phyloP scores from a whole-genome alignment of 305 asterid genomes.

The Ruellia speciosa region DNA sequence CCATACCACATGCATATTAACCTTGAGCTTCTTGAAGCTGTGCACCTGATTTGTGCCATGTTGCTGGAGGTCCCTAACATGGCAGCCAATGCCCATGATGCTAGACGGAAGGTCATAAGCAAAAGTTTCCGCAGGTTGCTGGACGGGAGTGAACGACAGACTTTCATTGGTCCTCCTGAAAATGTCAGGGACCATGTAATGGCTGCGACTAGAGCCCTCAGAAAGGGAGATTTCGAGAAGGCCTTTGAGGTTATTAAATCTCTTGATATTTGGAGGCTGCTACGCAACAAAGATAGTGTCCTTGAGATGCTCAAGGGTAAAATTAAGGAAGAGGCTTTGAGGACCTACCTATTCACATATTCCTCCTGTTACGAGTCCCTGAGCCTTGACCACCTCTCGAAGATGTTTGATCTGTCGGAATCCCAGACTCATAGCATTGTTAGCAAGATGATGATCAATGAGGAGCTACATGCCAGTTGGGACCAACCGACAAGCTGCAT shows the following conservation, averaged over 20 bases:
- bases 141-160: constrained; percentile 75
- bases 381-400: constrained; percentile 69
- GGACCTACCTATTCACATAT: constrained; percentile 82
- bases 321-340: constrained; percentile 87
- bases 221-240: constrained; percentile 69
- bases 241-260: constrained; percentile 58
- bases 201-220: constrained; percentile 87
- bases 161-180: constrained; percentile 95
- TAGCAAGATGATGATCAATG: constrained; percentile 83
- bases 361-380: constrained; percentile 63
- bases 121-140: constrained; percentile 72
- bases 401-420: constrained; percentile 75
- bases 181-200: constrained; percentile 91
- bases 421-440: constrained; percentile 65
- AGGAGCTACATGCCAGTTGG: constrained; percentile 94
- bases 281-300: constrained; percentile 53
- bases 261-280: constrained; percentile 83
- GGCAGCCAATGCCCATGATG: constrained; percentile 87
- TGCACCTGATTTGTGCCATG: constrained; percentile 87
- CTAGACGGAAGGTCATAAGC: constrained; percentile 80
- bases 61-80: constrained; percentile 92
- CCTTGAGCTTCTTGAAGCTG: constrained; percentile 94
- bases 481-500: constrained; percentile 90
- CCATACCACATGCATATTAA: constrained; percentile 98
- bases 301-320: constrained; percentile 76